Evolutionary conservation across 2,329 filamentous ascomycete species (phyloP), one percentile per base, ranked within the genome.

Genomic region (Cylindrodendrum hubeiense): DNA sequence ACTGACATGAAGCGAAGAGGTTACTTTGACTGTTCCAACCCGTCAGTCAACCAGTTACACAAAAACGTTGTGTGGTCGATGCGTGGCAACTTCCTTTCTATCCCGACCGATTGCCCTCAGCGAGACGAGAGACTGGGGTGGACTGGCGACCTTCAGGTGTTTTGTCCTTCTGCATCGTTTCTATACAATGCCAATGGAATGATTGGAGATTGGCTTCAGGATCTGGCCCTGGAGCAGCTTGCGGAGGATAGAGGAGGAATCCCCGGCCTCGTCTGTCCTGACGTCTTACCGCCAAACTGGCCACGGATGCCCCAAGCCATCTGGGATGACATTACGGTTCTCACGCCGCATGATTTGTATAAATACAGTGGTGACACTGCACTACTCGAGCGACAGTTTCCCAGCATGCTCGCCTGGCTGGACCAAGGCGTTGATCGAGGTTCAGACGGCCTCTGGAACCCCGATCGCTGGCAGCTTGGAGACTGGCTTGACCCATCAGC

Each of bases 101-200:
- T 89, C 0, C 86, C 86, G 0, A 89, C 86, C 0, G 87, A 89
- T 68, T 87, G 85, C 67, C 85, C 85, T 0, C 84, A 87, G 67
- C 77, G 84, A 9, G 85, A 88, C 60, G 85, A 88, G 73, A 78
- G 85, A 0, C 72, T 87, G 9, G 83, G 84, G 24, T 86, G 86
- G 86, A 85, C 82, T 1, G 82, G 86, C 33, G 83, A 86, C 66
- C 76, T 80, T 7, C 83, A 83, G 44, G 79, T 82, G 2, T 89
- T 89, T 64, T 76, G 79, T 0, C 82, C 84, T 0, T 83, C 85
- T 0, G 81, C 85, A 0, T 84, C 81, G 50, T 89, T 84, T 67
- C 77, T 90, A 0, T 90, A 85, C 72, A 79, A 87, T 67, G 83
- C 84, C 1, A 22, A 79, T 0, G 85, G 84, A 0, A 83, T 89